Evolutionary conservation across 345 rosid genomes (phyloP).

Genomic region (Chamaenerion angustifolium): DNA sequence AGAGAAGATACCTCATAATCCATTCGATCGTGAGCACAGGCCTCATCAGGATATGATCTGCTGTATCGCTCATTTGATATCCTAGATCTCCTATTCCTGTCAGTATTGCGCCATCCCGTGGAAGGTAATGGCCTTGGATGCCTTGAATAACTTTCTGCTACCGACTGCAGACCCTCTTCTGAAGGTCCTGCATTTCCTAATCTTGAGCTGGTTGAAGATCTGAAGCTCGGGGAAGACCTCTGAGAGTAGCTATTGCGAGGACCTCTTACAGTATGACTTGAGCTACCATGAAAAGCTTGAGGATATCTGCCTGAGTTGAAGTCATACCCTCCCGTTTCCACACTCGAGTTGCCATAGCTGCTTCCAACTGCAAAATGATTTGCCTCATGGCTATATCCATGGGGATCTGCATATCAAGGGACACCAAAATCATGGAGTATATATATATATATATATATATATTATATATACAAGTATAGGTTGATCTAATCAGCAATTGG

Average conservation of each 20-base stretch:
- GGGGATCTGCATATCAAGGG: conserved; percentile 30
- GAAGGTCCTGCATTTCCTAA: conserved; percentile 37
- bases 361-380: conserved; percentile 29
- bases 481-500: neutral
- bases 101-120: conserved; percentile 43
- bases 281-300: conserved; percentile 30
- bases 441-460: neutral
- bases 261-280: conserved; percentile 37
- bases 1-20: conserved; percentile 43
- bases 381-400: conserved; percentile 37
- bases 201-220: conserved; percentile 39
- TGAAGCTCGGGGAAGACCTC: conserved; percentile 44
- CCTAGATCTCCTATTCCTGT: conserved; percentile 58
- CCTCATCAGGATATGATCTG: conserved; percentile 38
- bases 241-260: conserved; percentile 37
- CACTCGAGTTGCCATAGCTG: conserved; percentile 22
- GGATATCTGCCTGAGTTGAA: conserved; percentile 34
- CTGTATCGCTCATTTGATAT: conserved; percentile 46
- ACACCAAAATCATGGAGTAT: neutral
- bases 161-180: conserved; percentile 41
- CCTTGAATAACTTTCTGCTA: conserved; percentile 50
- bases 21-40: conserved; percentile 34
- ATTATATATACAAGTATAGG: conserved; percentile 3
- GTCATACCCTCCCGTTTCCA: conserved; percentile 35
- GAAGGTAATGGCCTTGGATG: conserved; percentile 40